Base-by-base conservation (phyloP, 2,329 filamentous ascomycete species). In the Fusarium continuum region DNA sequence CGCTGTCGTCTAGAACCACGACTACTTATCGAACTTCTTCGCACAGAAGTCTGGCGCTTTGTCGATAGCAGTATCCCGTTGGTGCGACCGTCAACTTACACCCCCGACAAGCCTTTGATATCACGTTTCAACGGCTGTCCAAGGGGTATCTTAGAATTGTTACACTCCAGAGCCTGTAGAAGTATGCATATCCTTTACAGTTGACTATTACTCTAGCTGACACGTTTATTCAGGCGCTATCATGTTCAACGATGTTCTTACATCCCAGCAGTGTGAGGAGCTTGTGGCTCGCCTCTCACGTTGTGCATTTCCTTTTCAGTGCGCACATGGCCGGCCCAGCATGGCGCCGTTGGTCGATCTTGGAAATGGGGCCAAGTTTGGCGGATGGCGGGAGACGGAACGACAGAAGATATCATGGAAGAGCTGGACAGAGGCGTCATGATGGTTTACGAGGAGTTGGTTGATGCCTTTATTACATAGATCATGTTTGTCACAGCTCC, bases 231-330 rank as follows among this genome's bases (percentile, higher is more conserved):
- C 14, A 83, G 81, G 79, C 29, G 91, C 92, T 3, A 88, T 95
- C 72, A 94, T 93, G 91, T 96, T 96, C 76, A 94, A 94, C 67
- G 92, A 96, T 69, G 71, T 77, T 6, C 76, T 95, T 8, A 81
- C 80, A 0, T 61, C 72, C 1, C 75, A 80, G 0, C 82, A 92
- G 62, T 94, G 91, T 66, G 65, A 76, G 9, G 71, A 74, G 1
- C 74, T 95, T 28, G 73, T 94, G 0, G 58, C 50, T 2, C 80
- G 80, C 4, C 76, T 95, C n/a, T 82, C 83, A 0, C 71, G 69
- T 1, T 93, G 90, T 65, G 81, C 80, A 0, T 91, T 94, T 61
- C 91, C 92, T 0, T 95, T 95, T 65, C 88, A 92, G 72, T 96
- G 92, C 75, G 92, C 92, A 2, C 92, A 96, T 78, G 92, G 92